phyloP scores from a whole-genome alignment of 257 asterid species.

The Voacanga thouarsii region DNA sequence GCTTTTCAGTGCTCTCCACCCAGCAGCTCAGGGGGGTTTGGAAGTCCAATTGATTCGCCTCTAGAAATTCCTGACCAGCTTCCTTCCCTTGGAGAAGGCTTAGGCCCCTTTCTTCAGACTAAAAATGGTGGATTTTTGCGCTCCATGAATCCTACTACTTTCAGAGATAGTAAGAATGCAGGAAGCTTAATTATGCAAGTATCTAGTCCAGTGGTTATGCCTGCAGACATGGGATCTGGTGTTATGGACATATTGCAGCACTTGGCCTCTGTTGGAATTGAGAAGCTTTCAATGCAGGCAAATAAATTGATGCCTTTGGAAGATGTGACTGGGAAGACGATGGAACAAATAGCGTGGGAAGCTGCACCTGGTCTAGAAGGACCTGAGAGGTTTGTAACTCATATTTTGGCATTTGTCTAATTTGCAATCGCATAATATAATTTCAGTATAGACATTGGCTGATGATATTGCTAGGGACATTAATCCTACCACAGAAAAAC shows the following conservation, averaged over 20 bases:
- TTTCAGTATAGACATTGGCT: not conserved
- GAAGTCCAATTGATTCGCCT: constrained; percentile 54
- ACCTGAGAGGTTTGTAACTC: constrained; percentile 57
- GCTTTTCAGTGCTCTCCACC: constrained; percentile 69
- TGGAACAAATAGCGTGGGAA: constrained; percentile 86
- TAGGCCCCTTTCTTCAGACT: constrained; percentile 78
- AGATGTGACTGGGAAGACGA: constrained; percentile 78
- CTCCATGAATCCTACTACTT: constrained; percentile 80
- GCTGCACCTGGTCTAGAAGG: constrained; percentile 54
- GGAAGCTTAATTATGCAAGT: constrained; percentile 93
- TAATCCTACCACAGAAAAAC: not conserved
- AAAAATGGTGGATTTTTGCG: constrained; percentile 81
- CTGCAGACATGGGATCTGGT: constrained; percentile 92
- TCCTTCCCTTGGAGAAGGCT: constrained; percentile 78
- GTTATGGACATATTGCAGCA: constrained; percentile 79
- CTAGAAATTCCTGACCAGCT: constrained; percentile 53
- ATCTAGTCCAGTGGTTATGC: constrained; percentile 87
- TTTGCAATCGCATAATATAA: not conserved
- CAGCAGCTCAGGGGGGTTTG: constrained; percentile 49
- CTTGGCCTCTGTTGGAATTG: constrained; percentile 83
- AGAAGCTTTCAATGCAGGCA: constrained; percentile 95
- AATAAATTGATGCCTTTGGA: constrained; percentile 87
- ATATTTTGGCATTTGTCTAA: constrained; percentile 2
- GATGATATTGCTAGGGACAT: not conserved
- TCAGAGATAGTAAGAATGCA: constrained; percentile 55